Conservation (phyloP, 1,284 basidiomycete species). For the Malassezia obtusa region DNA sequence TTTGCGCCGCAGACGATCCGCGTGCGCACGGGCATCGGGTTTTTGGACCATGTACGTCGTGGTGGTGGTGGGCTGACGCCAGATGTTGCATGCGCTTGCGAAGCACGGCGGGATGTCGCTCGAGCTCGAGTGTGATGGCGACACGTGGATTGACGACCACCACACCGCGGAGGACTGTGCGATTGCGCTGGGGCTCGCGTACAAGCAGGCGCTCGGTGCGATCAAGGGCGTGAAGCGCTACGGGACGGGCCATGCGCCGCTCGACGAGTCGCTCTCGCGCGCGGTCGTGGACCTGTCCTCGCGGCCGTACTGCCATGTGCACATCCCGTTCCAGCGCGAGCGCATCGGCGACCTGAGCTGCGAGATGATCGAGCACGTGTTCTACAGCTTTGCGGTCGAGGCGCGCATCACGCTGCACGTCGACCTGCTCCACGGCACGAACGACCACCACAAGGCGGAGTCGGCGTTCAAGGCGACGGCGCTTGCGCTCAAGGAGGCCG, state of each 20-base stretch:
- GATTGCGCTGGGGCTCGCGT: constrained; percentile 81
- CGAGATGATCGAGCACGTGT: constrained; percentile 94
- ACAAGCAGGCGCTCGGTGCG: constrained; percentile 89
- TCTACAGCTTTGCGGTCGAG: constrained; percentile 83
- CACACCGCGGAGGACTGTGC: constrained; percentile 94
- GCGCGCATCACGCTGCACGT: constrained; percentile 85
- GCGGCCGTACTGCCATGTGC: constrained; percentile 84
- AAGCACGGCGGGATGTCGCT: constrained; percentile 56
- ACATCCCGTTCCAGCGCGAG: constrained; percentile 69
- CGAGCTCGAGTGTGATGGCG: constrained; percentile 79
- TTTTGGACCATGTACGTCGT: constrained; percentile 79
- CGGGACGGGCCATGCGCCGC: constrained; percentile 88
- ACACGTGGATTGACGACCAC: constrained; percentile 97
- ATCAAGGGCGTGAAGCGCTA: constrained; percentile 88
- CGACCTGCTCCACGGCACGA: constrained; percentile 83
- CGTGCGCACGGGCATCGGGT: constrained; percentile 89
- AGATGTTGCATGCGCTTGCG: constrained; percentile 48
- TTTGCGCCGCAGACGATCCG: constrained; percentile 64
- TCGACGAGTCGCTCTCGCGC: constrained; percentile 80
- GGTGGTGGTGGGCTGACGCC: neutral
- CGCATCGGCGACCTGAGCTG: constrained; percentile 78
- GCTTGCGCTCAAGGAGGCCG: constrained; percentile 85
- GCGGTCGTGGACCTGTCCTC: constrained; percentile 98
- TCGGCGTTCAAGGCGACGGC: constrained; percentile 96
- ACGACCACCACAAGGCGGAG: constrained; percentile 97